These are phyloP conservation scores for Zasmidium angulare DNA, from an alignment of 2,329 filamentous ascomycete genomes.

Conservation along the genomic window DNA sequence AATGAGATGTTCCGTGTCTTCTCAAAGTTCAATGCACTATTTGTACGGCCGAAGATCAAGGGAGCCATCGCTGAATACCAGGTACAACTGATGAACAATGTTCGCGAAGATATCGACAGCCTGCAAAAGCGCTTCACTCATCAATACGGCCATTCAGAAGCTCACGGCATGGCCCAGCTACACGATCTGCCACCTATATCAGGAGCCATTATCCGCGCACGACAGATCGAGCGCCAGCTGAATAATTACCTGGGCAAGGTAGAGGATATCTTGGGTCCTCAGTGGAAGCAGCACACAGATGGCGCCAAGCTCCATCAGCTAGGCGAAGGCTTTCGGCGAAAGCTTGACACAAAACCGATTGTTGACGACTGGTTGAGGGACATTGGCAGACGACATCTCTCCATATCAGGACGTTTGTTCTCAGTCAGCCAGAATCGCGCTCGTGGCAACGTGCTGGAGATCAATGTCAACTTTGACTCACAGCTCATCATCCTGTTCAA, in stretches of 20 bases:
- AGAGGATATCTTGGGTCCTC: constrained; percentile 92
- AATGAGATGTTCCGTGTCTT: constrained; percentile 99
- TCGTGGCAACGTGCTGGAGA: constrained; percentile 83
- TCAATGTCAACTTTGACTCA: constrained; percentile 93
- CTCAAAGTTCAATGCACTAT: constrained; percentile 98
- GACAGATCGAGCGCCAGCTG: constrained; percentile 93
- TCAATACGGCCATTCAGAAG: constrained; percentile 97
- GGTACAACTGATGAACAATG: constrained; percentile 94
- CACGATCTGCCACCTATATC: constrained; percentile 94
- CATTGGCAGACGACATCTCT: constrained; percentile 82
- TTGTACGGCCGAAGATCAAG: constrained; percentile 97
- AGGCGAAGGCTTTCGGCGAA: constrained; percentile 91
- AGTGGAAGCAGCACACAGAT: constrained; percentile 92
- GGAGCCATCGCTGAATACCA: constrained; percentile 98
- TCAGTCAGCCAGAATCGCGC: constrained; percentile 83
- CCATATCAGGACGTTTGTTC: constrained; percentile 89
- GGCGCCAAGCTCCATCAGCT: constrained; percentile 91
- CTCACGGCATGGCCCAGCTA: constrained; percentile 96
- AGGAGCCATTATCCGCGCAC: constrained; percentile 95
- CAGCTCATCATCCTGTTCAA: constrained; percentile 99
- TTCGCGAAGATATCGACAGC: constrained; percentile 90
- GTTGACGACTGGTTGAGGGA: constrained; percentile 95
- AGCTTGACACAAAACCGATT: constrained; percentile 88
- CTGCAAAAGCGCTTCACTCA: constrained; percentile 98
- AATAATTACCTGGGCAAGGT: constrained; percentile 98